These are phyloP conservation scores for Phytopythium cucurbitacearum DNA, from an alignment of 352 stramenopile genomes.

Conservation along the genomic window DNA sequence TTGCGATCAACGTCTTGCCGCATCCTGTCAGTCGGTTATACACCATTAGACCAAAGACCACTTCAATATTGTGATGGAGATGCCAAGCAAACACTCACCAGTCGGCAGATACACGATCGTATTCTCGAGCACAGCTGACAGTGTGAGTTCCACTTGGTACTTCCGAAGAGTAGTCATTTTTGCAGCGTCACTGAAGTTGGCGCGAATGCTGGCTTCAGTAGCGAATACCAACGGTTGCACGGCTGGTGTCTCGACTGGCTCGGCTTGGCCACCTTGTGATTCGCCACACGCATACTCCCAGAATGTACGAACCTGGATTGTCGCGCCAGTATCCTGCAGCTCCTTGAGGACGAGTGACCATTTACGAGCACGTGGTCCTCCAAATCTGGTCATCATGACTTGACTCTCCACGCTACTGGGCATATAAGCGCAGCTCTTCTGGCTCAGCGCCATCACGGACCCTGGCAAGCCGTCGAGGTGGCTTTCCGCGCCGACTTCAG, in stretches of 20 bases:
- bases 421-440: slow-evolving; percentile 36
- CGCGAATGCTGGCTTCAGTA: slow-evolving; percentile 25
- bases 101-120: slow-evolving; percentile 79
- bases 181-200: slow-evolving; percentile 19
- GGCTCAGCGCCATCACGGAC: slow-evolving; percentile 43
- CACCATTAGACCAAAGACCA: neutral
- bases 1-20: slow-evolving; percentile 72
- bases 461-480: slow-evolving; percentile 28
- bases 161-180: slow-evolving; percentile 48
- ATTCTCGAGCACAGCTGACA: slow-evolving; percentile 72
- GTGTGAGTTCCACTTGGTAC: slow-evolving; percentile 67
- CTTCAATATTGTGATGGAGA: neutral
- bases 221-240: slow-evolving; percentile 17
- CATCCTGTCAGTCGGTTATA: slow-evolving; percentile 17
- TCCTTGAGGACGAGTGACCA: slow-evolving; percentile 32
- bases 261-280: neutral
- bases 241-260: too few species aligned
- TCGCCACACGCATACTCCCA: slow-evolving; percentile 7
- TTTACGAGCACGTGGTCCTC: slow-evolving; percentile 12
- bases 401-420: slow-evolving; percentile 11
- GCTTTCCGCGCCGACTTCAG: slow-evolving; percentile 43
- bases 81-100: slow-evolving; percentile 12
- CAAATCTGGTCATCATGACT: slow-evolving; percentile 3
- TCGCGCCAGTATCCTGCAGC: slow-evolving; percentile 22
- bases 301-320: slow-evolving; percentile 17